phyloP scores from a whole-genome alignment of 345 rosid genomes.

The Melastoma malabathricum region DNA sequence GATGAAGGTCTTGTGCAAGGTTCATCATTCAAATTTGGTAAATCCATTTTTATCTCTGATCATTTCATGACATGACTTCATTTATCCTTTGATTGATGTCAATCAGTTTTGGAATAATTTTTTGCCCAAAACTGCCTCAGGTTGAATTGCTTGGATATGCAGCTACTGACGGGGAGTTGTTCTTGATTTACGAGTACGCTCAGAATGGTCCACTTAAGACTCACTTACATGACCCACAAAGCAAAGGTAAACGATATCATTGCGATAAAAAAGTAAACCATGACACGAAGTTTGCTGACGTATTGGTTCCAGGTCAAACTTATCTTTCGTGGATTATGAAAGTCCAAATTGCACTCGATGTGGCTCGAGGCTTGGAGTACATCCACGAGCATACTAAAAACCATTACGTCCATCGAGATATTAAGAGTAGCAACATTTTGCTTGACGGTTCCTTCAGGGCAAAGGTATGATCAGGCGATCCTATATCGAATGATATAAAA shows the following conservation, averaged over 20 bases:
- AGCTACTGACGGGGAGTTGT: constrained; percentile 62
- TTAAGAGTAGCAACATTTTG: constrained; percentile 87
- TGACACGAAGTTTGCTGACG: background rate
- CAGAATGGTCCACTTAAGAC: constrained; percentile 75
- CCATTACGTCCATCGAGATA: constrained; percentile 92
- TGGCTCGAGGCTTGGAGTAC: constrained; percentile 93
- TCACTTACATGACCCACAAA: constrained; percentile 85
- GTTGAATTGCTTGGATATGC: constrained; percentile 94
- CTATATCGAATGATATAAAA: no score
- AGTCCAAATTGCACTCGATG: constrained; percentile 80
- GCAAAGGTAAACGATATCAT: constrained; percentile 37
- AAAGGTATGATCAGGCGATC: constrained; percentile 35
- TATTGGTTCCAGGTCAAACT: constrained; percentile 49
- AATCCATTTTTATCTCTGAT: background rate
- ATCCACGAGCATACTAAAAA: constrained; percentile 92
- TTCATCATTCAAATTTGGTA: constrained; percentile 97
- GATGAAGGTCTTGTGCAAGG: constrained; percentile 88
- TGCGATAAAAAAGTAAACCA: background rate
- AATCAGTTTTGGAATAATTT: background rate
- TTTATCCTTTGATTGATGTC: background rate
- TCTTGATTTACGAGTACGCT: constrained; percentile 82
- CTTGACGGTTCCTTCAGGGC: constrained; percentile 79
- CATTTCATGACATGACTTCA: background rate
- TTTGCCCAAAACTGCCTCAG: constrained; percentile 35
- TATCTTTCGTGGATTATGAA: constrained; percentile 86